Base-by-base conservation (phyloP, 768 basidiomycete genomes). In the Leucocoprinus birnbaumii region DNA sequence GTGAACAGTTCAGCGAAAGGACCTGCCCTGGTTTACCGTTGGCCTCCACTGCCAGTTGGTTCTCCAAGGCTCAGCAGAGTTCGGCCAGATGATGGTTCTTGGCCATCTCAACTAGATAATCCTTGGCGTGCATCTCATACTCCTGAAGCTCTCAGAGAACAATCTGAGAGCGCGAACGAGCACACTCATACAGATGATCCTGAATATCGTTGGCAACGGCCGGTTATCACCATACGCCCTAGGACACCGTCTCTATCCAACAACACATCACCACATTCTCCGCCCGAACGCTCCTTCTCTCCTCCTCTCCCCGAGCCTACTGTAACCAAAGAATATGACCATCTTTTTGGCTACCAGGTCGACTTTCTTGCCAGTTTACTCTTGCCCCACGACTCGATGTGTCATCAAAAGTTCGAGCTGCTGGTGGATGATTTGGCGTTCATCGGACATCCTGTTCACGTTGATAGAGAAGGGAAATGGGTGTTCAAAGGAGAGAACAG, bases 361-460 rank as follows among this genome's bases (percentile, higher is more conserved):
- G 86, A 89, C 56, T 90, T 93, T 63, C 77, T 98, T 26, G 90
- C 91, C 22, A 80, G 80, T 42, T 73, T 96, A 60, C 77, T 98
- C 2, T 89, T 88, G 56, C 94, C 96, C 0, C 79, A 85, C 43
- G 71, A 75, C 26, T 78, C 85, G 13, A 83, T 94, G 68, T 97
- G 94, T 63, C 93, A 99, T 69, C 91, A 93, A 68, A 92, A 92
- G 64, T 98, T 97, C 65, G 94, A 96, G 66, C 80, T 99, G 26
- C 71, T 91, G 38, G 87, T 97, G 22, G 94, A 98, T 65, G 87
- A 94, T 62, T 77, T 98, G 22, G 91, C 85, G 4, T 98, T 98
- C 67, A 79, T 98, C 42, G 97, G 97, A 0, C 95, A 98, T 67
- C 97, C 96, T 1, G 94, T 98, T 2, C 90, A 88, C 65, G 82